Evolutionary conservation across 108 stramenopile species (phyloP).

Genomic region (Cyclotella choctawhatcheeana): DNA sequence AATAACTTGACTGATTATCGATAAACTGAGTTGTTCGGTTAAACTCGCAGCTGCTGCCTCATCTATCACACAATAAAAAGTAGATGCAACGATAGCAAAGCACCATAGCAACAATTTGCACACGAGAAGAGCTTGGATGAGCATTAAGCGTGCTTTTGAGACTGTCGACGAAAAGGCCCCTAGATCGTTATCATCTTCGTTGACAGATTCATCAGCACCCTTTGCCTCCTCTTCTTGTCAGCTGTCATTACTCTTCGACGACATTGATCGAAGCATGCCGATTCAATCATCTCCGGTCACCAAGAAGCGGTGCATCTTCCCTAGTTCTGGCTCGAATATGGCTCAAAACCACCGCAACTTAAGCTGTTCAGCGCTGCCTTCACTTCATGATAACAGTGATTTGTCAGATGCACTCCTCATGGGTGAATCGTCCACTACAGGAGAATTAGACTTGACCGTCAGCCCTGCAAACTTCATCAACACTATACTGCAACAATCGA

Average conservation of each 20-base stretch:
- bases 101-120: no score
- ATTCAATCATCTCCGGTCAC: slow-evolving; percentile 1
- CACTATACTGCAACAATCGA: slow-evolving; percentile 44
- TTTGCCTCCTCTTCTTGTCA: not conserved
- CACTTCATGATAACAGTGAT: slow-evolving; percentile 1
- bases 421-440: slow-evolving; percentile 28
- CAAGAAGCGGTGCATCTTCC: slow-evolving; percentile 11
- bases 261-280: not conserved
- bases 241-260: not conserved
- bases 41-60: no score
- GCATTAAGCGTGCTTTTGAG: no score
- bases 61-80: no score
- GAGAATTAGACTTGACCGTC: slow-evolving; percentile 41
- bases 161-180: no score
- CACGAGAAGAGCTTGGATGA: no score
- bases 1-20: no score
- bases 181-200: no score
- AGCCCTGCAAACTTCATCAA: slow-evolving; percentile 41
- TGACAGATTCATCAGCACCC: no score
- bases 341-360: slow-evolving; percentile 3
- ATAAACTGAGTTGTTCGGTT: no score
- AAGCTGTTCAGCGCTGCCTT: slow-evolving; percentile 27
- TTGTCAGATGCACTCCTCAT: slow-evolving; percentile 10
- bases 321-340: not conserved
- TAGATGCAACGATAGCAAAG: no score